Base-by-base conservation (phyloP, 495 filamentous ascomycete genomes). In the Daldinia vernicosa region DNA sequence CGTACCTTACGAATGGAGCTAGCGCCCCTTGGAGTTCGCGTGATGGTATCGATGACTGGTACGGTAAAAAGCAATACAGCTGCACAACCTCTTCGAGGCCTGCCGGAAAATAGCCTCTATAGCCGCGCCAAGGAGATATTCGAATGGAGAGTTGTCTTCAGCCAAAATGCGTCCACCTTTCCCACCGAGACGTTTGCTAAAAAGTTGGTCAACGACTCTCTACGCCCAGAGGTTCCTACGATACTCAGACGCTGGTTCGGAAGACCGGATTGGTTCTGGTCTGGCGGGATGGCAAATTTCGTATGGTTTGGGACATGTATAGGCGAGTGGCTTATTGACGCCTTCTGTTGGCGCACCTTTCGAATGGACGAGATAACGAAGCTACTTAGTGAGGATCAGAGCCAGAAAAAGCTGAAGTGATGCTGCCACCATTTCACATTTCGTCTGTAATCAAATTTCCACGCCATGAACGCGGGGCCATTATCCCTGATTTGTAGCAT, bases 1-100 rank as follows among this genome's bases (percentile, higher is more conserved):
- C 83, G 87, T 56, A 83, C 83, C 1, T 71, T 89, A 15, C 82
- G 85, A 9, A 66, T 86, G 24, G 87, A 89, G 66, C 78, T 89
- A 32, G 80, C 79, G 52, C 86, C 86, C 0, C 83, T 88, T 9
- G 84, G 80, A 22, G 83, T 89, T 45, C 84, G 80, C 66, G 87
- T 85, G 71, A 84, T 85, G 76, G 81, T 82, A 1, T 79, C 85
- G 70, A 80, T 85, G 80, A 80, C 82, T 1, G 85, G 85, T 22
- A 84, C 82, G 27, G 80, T 87, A n/a, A 79, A 71, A 35, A 81
- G 79, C 55, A 80, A 83, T 63, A 84, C 82, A 33, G 78, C 81
- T 6, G 76, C 70, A 69, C 74, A 78, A 35, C 63, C 66, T 19
- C 78, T 80, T 58, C 82, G 80, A 59, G 60, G 61, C 9, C 61